phyloP scores from a whole-genome alignment of 2,329 filamentous ascomycete genomes.

The Colletotrichum acutatum region DNA sequence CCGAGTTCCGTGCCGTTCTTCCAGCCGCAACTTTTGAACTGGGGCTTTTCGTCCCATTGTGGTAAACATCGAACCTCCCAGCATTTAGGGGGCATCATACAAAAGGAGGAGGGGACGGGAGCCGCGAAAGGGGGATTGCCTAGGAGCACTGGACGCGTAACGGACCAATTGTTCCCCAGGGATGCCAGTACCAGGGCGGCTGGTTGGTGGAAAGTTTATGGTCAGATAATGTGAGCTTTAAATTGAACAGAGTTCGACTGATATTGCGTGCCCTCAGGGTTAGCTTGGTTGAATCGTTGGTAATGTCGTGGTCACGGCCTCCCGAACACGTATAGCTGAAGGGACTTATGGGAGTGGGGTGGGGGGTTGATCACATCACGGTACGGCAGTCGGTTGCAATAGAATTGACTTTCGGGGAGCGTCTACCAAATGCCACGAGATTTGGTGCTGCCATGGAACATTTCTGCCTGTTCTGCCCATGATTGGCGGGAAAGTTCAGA shows the following conservation, averaged over 20 bases:
- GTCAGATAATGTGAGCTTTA: slow-evolving; percentile 20
- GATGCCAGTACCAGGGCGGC: slow-evolving; percentile 1
- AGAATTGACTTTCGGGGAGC: slow-evolving; percentile 14
- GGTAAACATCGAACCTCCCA: not conserved
- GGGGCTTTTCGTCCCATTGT: not conserved
- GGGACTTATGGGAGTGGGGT: slow-evolving; percentile 16
- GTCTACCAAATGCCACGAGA: not conserved
- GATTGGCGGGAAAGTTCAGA: not conserved
- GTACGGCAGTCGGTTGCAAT: not conserved
- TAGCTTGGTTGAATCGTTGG: not conserved
- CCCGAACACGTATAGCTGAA: slow-evolving; percentile 17
- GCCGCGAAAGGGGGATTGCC: not conserved
- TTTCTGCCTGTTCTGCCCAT: not conserved
- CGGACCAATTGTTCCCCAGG: not conserved
- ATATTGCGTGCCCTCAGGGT: not conserved
- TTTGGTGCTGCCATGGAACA: not conserved
- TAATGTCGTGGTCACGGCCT: not conserved
- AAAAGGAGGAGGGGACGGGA: not conserved
- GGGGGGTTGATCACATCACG: not conserved
- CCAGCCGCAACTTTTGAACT: not conserved
- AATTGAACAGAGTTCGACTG: slow-evolving; percentile 23
- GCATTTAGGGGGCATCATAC: not conserved
- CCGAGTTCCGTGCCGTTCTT: slow-evolving; percentile 33
- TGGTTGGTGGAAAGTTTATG: slow-evolving; percentile 33
- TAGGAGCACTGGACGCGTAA: slow-evolving; percentile 1